A percentile compares a stretch with the other conserved stretches of the same genome.
These are phyloP conservation scores for Colletotrichum siamense DNA, from an alignment of 2,329 filamentous ascomycete species.

Conservation along the genomic window DNA sequence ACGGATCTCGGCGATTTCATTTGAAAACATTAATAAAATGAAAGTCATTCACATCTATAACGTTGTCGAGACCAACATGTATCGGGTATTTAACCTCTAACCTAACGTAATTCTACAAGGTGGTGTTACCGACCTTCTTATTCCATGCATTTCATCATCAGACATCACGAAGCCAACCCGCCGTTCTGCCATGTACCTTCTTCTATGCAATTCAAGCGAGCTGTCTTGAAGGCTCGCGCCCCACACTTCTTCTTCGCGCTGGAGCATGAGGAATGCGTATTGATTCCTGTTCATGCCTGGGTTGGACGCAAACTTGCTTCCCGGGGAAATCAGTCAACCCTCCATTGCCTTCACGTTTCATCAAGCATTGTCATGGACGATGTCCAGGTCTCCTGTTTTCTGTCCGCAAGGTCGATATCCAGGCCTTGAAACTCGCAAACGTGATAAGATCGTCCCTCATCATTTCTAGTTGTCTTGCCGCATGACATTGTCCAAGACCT, in stretches of 20 bases:
- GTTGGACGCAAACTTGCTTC: background rate
- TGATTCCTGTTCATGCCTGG: background rate
- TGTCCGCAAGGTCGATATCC: background rate
- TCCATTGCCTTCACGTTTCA: background rate
- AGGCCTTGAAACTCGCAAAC: background rate
- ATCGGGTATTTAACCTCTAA: slow-evolving; percentile 21
- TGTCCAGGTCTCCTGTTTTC: background rate
- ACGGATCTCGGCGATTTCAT: background rate
- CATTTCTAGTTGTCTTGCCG: background rate
- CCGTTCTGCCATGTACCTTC: background rate
- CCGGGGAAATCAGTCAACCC: background rate
- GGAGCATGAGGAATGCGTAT: background rate
- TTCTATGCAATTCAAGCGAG: background rate
- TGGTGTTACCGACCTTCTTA: background rate
- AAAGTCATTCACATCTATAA: background rate
- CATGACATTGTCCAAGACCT: background rate
- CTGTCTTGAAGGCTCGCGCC: background rate
- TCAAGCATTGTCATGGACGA: background rate
- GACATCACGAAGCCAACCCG: background rate
- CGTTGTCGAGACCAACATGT: background rate
- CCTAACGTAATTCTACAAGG: slow-evolving; percentile 17
- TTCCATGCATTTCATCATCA: slow-evolving; percentile 12
- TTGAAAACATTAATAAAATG: background rate
- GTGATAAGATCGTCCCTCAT: background rate
- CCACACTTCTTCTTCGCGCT: background rate